Conservation (phyloP, 2,329 filamentous ascomycete species). For the Cordyceps militaris region DNA sequence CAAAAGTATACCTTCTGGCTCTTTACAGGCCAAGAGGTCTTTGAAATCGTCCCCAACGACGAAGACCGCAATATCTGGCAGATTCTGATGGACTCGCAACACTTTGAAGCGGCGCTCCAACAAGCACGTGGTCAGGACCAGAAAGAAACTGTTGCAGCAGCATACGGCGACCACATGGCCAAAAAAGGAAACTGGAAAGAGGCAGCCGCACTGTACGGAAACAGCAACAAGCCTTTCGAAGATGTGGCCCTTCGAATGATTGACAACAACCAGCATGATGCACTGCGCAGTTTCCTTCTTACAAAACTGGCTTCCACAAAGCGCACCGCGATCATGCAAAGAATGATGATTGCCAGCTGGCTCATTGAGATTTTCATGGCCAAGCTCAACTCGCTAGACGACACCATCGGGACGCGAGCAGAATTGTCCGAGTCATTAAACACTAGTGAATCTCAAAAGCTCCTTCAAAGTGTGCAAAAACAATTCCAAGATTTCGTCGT, state of each 20-base stretch:
- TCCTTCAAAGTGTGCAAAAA: constrained; percentile 61
- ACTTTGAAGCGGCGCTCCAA: constrained; percentile 81
- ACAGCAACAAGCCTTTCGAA: constrained; percentile 94
- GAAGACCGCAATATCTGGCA: constrained; percentile 93
- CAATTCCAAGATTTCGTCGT: constrained; percentile 86
- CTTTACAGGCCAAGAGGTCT: constrained; percentile 85
- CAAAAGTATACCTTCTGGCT: constrained; percentile 98
- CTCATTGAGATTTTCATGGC: constrained; percentile 95
- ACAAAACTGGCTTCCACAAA: constrained; percentile 78
- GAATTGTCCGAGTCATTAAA: constrained; percentile 69
- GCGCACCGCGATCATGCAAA: constrained; percentile 81
- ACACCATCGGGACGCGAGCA: constrained; percentile 83
- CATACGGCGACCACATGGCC: constrained; percentile 83
- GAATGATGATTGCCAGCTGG: constrained; percentile 93
- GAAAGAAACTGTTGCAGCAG: constrained; percentile 84
- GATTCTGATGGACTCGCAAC: constrained; percentile 77
- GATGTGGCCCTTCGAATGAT: constrained; percentile 90
- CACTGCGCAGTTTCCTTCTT: constrained; percentile 79
- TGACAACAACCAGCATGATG: constrained; percentile 83
- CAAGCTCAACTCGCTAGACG: constrained; percentile 88
- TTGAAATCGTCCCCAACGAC: constrained; percentile 83
- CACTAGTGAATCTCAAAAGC: constrained; percentile 61
- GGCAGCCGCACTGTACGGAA: constrained; percentile 84
- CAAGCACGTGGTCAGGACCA: constrained; percentile 76
- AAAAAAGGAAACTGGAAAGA: constrained; percentile 75